Evolutionary conservation across 768 basidiomycete genomes (phyloP), one percentile per base, ranked within the genome.

Genomic region (Agrocybe pediades): DNA sequence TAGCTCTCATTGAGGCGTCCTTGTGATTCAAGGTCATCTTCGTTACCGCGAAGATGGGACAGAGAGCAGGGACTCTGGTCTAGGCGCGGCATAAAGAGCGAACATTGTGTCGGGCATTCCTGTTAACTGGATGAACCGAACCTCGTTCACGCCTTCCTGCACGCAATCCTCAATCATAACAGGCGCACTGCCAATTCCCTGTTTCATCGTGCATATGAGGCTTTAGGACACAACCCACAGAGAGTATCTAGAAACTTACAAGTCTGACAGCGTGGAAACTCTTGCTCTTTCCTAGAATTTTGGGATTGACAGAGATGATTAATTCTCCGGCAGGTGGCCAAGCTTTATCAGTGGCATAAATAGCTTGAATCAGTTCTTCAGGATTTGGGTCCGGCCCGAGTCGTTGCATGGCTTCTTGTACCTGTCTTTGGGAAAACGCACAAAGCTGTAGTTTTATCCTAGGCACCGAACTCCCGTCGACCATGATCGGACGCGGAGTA

Each of bases 81-180:
- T 55, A 19, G 61, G 58, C 57, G n/a, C 69, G 5, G 77, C 78
- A 50, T 68, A 69, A 53, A 83, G 71, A 19, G 78, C 64, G 57
- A 84, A 83, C 2, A 74, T 66, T 52, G 65, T 74, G 24, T 75
- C 65, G 16, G 72, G 65, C 58, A 81, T 65, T 45, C 62, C 62
- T 6, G 71, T 70, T 15, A 85, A 65, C 27, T 83, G 82, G 40
- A 84, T 77, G 50, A 84, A 72, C 30, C 76, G 73, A 49, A 85
- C 63, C 4, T 70, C 62, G 63, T 85, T 85, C 33, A 55, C 63
- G 8, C 83, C 83, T 39, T 72, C 68, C 26, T 57, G 66, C 1
- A 84, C 59, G 54, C 62, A 66, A 3, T 68, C 42, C 36, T 80
- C 77, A 42, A 84, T 67, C 24, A 55, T 49, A 30, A 66, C 48